Evolutionary conservation across 495 filamentous ascomycete species (phyloP), one percentile per base, ranked within the genome.

Genomic region (Evernia prunastri): DNA sequence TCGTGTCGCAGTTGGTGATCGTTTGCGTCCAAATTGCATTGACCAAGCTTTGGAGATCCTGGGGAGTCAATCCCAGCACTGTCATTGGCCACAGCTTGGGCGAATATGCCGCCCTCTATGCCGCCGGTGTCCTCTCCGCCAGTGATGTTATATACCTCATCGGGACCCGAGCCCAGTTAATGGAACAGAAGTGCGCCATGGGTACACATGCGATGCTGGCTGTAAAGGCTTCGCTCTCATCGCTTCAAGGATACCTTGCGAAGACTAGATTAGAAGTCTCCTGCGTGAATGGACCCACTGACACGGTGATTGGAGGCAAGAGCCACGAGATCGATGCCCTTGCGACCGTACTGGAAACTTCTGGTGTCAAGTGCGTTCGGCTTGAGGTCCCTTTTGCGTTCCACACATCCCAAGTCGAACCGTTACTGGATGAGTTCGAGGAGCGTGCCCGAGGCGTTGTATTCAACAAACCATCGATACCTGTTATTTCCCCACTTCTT

Each of bases 21-120:
- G 72, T 86, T 29, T 85, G 84, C 15, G 84, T 90, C 65, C 83
- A 90, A 73, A 88, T 90, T 75, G 87, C 88, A 6, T 79, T 90
- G 35, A 84, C 84, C n/a, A 80, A 79, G 42, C 79, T 90, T 57
- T 90, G 88, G 88, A 70, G 63, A 27, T 85, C 86, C 6, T 89
- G 87, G 84, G 88, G 86, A 58, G 77, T 91, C 67, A 81, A 75
- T 43, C 88, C 88, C 20, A 77, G 77, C 65, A 85, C 79, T 27
- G 86, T 90, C 10, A 75, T 91, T 54, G 89, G 89, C 54, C 89
- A 92, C 76, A 90, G 87, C 70, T 61, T 81, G 13, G 89, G 89
- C 59, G 88, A 92, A 75, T 91, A 90, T 72, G 88, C 88, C 42
- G 89, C 89, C 36, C 78, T 91, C 6, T 78, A 89, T 67, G 81